Percentiles rank a stretch among this genome's conserved stretches.
phyloP scores from a whole-genome alignment of 345 rosid genomes.

The Raphanus sativus region DNA sequence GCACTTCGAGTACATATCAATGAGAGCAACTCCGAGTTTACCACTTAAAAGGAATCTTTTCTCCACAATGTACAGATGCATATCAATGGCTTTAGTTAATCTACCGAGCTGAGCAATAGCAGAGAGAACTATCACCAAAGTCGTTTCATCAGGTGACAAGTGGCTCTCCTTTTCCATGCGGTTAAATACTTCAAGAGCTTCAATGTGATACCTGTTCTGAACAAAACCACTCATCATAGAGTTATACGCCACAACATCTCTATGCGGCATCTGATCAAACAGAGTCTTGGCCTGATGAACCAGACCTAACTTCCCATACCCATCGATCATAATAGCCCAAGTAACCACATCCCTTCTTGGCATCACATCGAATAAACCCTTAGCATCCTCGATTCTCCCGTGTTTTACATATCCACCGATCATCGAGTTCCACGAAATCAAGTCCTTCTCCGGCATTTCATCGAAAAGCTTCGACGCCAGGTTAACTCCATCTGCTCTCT shows the following conservation, averaged over 20 bases:
- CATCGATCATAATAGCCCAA: conserved; percentile 62
- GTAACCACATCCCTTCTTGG: conserved; percentile 53
- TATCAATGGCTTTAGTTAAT: conserved; percentile 46
- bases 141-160: conserved; percentile 50
- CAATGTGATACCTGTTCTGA: conserved; percentile 45
- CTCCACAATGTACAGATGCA: conserved; percentile 48
- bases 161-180: conserved; percentile 45
- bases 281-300: conserved; percentile 49
- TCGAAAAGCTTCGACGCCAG: conserved; percentile 49
- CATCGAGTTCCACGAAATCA: conserved; percentile 67
- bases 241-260: conserved; percentile 55
- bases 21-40: conserved; percentile 57
- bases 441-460: conserved; percentile 56
- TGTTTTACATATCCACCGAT: conserved; percentile 54
- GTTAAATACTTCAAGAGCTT: conserved; percentile 52
- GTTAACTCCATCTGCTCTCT: conserved; percentile 38
- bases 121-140: conserved; percentile 51
- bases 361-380: conserved; percentile 46
- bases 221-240: conserved; percentile 62
- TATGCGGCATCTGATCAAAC: conserved; percentile 51
- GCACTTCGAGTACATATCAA: conserved; percentile 60
- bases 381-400: conserved; percentile 48
- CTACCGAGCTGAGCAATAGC: conserved; percentile 58
- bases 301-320: conserved; percentile 52
- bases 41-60: conserved; percentile 38